Base-by-base conservation (phyloP, 169 alveolate species). In the Cyclospora cayetanensis region DNA sequence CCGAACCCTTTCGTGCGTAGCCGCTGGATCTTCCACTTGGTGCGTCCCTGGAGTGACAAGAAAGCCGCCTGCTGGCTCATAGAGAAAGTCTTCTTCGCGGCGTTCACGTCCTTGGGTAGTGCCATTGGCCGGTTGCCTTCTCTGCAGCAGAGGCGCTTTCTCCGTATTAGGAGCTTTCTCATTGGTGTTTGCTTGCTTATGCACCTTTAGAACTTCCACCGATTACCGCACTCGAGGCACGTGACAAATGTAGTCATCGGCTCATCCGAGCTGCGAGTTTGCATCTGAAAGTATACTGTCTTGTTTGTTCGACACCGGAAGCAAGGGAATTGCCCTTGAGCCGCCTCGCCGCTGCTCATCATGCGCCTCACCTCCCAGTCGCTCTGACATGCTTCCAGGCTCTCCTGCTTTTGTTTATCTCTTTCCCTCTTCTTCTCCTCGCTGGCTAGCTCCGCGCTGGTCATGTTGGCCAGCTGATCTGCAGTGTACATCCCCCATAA, bases 191-290 rank as follows among this genome's bases (percentile, higher is more conserved):
- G n/a, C n/a, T n/a, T n/a, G n/a, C n/a, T n/a, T n/a, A n/a, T n/a
- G n/a, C n/a, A n/a, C n/a, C 60, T 18, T 76, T 53, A 98, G 92
- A 98, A 97, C 92, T 97, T 98, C 99, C 99, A 98, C 20, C 98
- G 92, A 92, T 97, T 95, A 34, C 96, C 97, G 94, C 99, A 98
- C 84, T 98, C 97, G 27, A 98, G 93, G 82, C 99, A 98, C 39
- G 97, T 96, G 25, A 98, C 99, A 88, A 98, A 99, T 86, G 99
- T 96, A 18, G 99, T 98, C 99, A 99, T 99, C 77, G 99, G 99
- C 93, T 99, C 99, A 94, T 99, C 99, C 43, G 99, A 98, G 9
- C 99, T 97, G 91, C 99, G 95, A 3, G 99, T 99, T 94, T 99
- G 99, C 96, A 97, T 93, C 95, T 99, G 99, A 72, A 92, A 93